Evolutionary conservation across 306 rosid species (phyloP), one percentile per base, ranked within the genome.

Genomic region (Cercis canadensis): DNA sequence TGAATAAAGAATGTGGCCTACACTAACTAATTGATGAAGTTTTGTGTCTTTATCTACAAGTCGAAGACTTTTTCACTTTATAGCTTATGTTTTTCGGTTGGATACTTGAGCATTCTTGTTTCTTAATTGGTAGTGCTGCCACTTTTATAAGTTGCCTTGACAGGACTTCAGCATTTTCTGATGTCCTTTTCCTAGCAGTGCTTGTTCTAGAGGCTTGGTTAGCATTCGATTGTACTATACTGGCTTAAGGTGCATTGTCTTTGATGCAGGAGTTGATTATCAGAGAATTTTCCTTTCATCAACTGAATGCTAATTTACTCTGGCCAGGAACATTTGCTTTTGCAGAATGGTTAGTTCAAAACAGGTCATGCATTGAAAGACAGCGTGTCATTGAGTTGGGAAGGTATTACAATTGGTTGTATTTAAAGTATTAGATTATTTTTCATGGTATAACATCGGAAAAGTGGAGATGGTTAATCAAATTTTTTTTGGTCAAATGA

Each of bases 241-340:
- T 44, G 17, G 51, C 75, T 45, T 69, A 57, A 66, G 53, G 16
- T 60, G 54, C 55, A 40, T 57, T 72, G 57, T 40, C 18, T 77
- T 76, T 55, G 41, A 58, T 55, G 77, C 84, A 93, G 98, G 98
- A 87, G 60, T 75, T 94, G 87, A 59, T 76, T 41, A 62, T 88
- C 74, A 84, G 89, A 67, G 97, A 90, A 81, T 90, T 90, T 86
- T 88, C 92, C 14, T 94, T 94, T 79, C 96, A 94, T 67, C 91
- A 86, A 78, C 73, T 94, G 80, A 94, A 94, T 87, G 99, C 99
- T 69, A 94, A 89, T 84, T 79, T 86, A 70, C 96, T 89, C 62
- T 94, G 97, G 97, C 97, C 97, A 2, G 96, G 97, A 71, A 84
- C 97, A 36, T 90, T 94, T 87, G 87, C 91, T 40, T 89, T 94